phyloP scores from a whole-genome alignment of 768 basidiomycete species.

The Phanerochaete carnosa region DNA sequence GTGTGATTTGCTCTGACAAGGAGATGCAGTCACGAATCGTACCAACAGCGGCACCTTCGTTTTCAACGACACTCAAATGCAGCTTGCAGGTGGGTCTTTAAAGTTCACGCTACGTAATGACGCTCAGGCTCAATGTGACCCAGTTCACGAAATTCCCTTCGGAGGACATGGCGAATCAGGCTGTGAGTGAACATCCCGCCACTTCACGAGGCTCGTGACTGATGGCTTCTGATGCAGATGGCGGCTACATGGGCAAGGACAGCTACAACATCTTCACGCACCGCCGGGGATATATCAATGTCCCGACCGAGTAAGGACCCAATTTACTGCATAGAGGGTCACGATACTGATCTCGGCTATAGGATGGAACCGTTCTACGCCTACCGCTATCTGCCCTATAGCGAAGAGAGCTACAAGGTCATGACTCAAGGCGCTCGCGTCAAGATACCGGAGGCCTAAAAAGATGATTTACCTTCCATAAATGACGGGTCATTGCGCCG shows the following conservation, averaged over 20 bases:
- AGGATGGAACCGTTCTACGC: conserved; percentile 26
- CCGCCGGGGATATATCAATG: conserved; percentile 19
- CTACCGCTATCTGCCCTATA: conserved; percentile 31
- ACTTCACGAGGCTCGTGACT: background rate
- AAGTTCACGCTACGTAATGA: background rate
- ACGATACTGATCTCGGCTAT: background rate
- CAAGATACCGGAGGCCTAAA: conserved; percentile 8
- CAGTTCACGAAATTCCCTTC: conserved; percentile 44
- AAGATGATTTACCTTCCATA: too few relatives aligned
- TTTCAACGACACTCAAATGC: conserved; percentile 61
- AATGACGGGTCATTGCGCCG: too few relatives aligned
- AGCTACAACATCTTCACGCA: conserved; percentile 43
- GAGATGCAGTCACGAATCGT: conserved; percentile 42
- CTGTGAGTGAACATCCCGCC: conserved; percentile 38
- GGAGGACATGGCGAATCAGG: conserved; percentile 62
- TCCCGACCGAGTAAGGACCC: conserved; percentile 18
- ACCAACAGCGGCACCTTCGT: conserved; percentile 56
- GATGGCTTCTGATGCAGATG: conserved; percentile 36
- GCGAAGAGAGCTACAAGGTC: conserved; percentile 21
- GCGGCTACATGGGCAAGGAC: conserved; percentile 47
- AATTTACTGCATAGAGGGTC: background rate
- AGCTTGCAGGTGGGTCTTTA: conserved; percentile 39
- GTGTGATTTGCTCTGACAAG: background rate
- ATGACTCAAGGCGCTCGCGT: conserved; percentile 6
- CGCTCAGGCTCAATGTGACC: background rate